Base-by-base conservation (phyloP, 164 flowering plant genomes). In the Houttuynia cordata region DNA sequence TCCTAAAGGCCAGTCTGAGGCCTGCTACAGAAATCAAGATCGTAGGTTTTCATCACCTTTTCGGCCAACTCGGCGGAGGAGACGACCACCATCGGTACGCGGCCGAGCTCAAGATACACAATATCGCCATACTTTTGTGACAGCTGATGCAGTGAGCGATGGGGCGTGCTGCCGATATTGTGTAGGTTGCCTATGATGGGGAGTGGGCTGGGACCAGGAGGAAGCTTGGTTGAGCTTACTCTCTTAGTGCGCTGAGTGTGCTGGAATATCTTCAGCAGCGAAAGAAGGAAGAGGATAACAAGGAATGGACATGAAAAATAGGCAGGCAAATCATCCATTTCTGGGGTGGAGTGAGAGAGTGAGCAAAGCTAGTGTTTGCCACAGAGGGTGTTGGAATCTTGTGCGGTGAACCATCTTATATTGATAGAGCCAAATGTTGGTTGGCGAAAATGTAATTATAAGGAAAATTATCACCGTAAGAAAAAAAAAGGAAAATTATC, bases 31-130 rank as follows among this genome's bases (percentile, higher is more conserved):
- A 60, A 47, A 17, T 22, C 62, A 19, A 45, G 34, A 24, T 60
- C 62, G 10, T 60, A 53, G 24, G 53, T 20, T 24, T 60, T 42
- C 53, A 47, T 1, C 0, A 60, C 53, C 62, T 60, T 51, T 24
- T 24, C 45, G 30, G 62, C 62, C 34, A 60, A 25, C 23, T 25
- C 41, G 14, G 41, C 56, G n/a, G 63, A 61, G 23, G 63, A 61
- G 22, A 51, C 40, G n/a, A 51, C 63, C n/a, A 61, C 63, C 12
- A 20, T 51, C 20, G 39, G 34, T 4, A 49, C 24, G 19, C 34
- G 41, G 14, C 63, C 63, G 8, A 61, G 56, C 41, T 30, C 24
- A 7, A 61, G 40, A 19, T 51, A 30, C 45, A 61, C 51, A 21
- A 61, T 37, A 19, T 50, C 51, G 10, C 62, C 62, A 22, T 60